A percentile compares a stretch with the other conserved stretches of the same genome.
These are phyloP conservation scores for Scheffersomyces amazonensis DNA, from an alignment of 805 yeast genomes.

Conservation along the genomic window DNA sequence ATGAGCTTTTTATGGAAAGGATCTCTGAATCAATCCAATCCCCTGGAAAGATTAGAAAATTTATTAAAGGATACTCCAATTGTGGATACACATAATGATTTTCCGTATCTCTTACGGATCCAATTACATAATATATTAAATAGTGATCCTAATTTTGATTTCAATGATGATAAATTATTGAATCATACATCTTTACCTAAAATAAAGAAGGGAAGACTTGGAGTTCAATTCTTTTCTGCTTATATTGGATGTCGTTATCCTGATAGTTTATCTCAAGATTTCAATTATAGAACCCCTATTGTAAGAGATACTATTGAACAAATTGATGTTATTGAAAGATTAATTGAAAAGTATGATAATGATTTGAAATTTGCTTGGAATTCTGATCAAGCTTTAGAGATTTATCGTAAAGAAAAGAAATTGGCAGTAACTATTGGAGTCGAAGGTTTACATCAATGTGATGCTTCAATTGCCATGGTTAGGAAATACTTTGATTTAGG, in stretches of 20 bases:
- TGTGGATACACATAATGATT: slow-evolving; percentile 49
- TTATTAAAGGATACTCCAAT: slow-evolving; percentile 28
- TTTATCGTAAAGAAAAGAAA: slow-evolving; percentile 25
- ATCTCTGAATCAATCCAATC: neutral
- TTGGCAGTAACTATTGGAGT: slow-evolving; percentile 50
- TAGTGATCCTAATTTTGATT: slow-evolving; percentile 30
- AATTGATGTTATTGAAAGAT: slow-evolving; percentile 47
- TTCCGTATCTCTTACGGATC: slow-evolving; percentile 47
- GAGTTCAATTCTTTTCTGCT: slow-evolving; percentile 50
- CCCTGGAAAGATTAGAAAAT: neutral
- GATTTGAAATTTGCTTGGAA: slow-evolving; percentile 36
- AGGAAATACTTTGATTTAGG: slow-evolving; percentile 50
- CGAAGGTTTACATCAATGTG: slow-evolving; percentile 55
- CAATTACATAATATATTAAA: slow-evolving; percentile 42
- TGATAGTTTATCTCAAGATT: slow-evolving; percentile 41
- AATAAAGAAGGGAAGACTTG: slow-evolving; percentile 43
- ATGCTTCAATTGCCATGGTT: slow-evolving; percentile 45
- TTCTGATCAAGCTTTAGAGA: slow-evolving; percentile 39
- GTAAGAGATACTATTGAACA: slow-evolving; percentile 56
- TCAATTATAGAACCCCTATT: slow-evolving; percentile 39
- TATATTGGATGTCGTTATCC: slow-evolving; percentile 44
- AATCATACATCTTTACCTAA: slow-evolving; percentile 45
- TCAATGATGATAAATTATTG: slow-evolving; percentile 27
- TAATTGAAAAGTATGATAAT: slow-evolving; percentile 37
- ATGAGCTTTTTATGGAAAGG: neutral